Evolutionary conservation across 2,329 filamentous ascomycete genomes (phyloP).

Genomic region (Colletotrichum viniferum): DNA sequence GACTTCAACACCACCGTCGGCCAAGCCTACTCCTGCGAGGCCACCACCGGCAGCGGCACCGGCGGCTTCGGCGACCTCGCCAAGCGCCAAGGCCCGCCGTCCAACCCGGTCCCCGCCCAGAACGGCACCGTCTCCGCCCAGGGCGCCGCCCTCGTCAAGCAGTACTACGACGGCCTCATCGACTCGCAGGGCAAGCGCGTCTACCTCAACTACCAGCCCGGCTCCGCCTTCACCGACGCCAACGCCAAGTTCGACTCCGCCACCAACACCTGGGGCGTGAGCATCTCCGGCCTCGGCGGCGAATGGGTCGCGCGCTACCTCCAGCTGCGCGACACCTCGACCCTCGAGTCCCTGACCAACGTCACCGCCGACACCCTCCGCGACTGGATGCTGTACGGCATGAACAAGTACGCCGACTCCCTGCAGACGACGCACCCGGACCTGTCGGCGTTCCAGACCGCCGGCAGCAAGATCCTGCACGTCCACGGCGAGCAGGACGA

Average conservation of each 20-base stretch:
- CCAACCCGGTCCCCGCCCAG: constrained; percentile 29
- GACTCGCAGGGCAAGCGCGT: constrained; percentile 38
- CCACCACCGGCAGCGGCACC: constrained; percentile 41
- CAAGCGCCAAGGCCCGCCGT: constrained; percentile 23
- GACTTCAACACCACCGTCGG: constrained; percentile 5
- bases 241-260: constrained; percentile 33
- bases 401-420: constrained; percentile 37
- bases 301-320: constrained; percentile 44
- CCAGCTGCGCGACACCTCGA: constrained; percentile 30
- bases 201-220: constrained; percentile 37
- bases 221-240: constrained; percentile 36
- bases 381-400: constrained; percentile 54
- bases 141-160: neutral
- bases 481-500: constrained; percentile 46
- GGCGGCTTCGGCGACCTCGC: constrained; percentile 15
- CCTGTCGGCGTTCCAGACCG: constrained; percentile 31
- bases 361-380: constrained; percentile 58
- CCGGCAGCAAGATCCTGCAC: constrained; percentile 46
- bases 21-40: constrained; percentile 27
- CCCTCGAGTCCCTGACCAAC: constrained; percentile 41
- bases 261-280: constrained; percentile 24
- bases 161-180: constrained; percentile 36
- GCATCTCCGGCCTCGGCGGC: constrained; percentile 17
- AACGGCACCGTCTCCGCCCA: neutral
- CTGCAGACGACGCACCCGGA: constrained; percentile 37